Base-by-base conservation (phyloP, 495 filamentous ascomycete genomes). In the Friedmanniomyces endolithicus region DNA sequence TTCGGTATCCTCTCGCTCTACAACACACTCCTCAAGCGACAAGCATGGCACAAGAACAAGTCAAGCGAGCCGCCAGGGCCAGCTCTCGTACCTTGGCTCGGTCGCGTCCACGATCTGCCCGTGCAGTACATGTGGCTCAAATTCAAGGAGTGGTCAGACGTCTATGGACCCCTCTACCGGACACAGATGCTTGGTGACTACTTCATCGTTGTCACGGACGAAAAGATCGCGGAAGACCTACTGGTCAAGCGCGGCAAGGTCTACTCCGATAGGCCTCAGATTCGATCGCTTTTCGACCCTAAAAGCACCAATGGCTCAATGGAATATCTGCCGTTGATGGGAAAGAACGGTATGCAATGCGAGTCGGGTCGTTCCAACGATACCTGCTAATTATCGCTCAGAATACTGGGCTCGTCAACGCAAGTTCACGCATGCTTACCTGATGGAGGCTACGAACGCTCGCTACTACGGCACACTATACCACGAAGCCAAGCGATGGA, bases 161-260 rank as follows among this genome's bases (percentile, higher is more conserved):
- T 61, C 24, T 77, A 79, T 57, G 78, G 78, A 29, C 76, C 77
- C 24, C 78, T 81, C 0, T 77, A 80, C 55, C 81, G 80, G 6
- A 70, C 84, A 11, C 80, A 80, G 72, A 72, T 81, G 52, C 82
- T 81, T 0, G 73, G 78, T 2, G 71, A 74, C 22, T 77, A 79
- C 8, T 84, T 80, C 40, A 76, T 85, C 53, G 70, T 84, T 43
- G 70, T 84, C 37, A 78, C 76, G 0, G 81, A 82, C 24, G 78
- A 79, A 1, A 72, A 78, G 24, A 72, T 81, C 19, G 79, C 80
- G n/a, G 75, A 71, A 48, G 77, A 79, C 29, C 63, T 80, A 41
- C 65, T 80, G 58, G 76, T 79, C 51, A 77, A 75, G 59, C 65
- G 75, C 23, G 73, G 70, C 33, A 71, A 67, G 34, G 78, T 74